A percentile compares a stretch with the other conserved stretches of the same genome.
Evolutionary conservation across 108 stramenopile genomes (phyloP).

Genomic region (Stephanodiscus minutulus): DNA sequence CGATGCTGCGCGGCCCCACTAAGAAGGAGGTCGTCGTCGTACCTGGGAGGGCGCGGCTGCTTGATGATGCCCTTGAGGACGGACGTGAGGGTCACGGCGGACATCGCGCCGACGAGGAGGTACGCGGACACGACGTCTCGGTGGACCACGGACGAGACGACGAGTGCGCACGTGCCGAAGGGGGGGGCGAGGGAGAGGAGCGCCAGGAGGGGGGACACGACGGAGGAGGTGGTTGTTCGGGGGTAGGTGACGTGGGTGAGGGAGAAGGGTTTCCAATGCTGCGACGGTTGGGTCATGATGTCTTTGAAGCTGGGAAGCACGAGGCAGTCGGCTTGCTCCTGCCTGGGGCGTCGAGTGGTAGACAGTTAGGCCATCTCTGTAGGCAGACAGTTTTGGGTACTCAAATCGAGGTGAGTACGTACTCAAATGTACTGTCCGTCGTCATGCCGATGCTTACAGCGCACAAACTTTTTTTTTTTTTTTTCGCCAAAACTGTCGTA

Average conservation of each 20-base stretch:
- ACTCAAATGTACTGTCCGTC: too few relatives aligned
- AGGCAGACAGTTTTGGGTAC: too few relatives aligned
- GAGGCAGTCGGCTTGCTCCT: too few relatives aligned
- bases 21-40: constrained; percentile 24
- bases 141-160: constrained; percentile 17
- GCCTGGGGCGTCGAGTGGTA: too few relatives aligned
- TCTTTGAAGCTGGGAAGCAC: too few relatives aligned
- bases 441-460: too few relatives aligned
- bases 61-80: constrained; percentile 18
- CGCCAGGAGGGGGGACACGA: constrained; percentile 20
- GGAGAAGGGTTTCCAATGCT: constrained; percentile 22
- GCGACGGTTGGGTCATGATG: neutral
- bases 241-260: constrained; percentile 49
- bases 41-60: constrained; percentile 30
- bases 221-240: too few relatives aligned
- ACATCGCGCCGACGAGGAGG: constrained; percentile 17
- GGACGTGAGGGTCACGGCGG: neutral
- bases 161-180: constrained; percentile 30
- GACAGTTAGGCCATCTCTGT: too few relatives aligned
- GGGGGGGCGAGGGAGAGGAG: constrained; percentile 34
- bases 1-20: too few relatives aligned
- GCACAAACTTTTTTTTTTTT: too few relatives aligned
- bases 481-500: too few relatives aligned
- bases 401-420: too few relatives aligned
- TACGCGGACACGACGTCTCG: constrained; percentile 43